These are phyloP conservation scores for Jatropha podagrica DNA, from an alignment of 441 rosid species.

Conservation along the genomic window DNA sequence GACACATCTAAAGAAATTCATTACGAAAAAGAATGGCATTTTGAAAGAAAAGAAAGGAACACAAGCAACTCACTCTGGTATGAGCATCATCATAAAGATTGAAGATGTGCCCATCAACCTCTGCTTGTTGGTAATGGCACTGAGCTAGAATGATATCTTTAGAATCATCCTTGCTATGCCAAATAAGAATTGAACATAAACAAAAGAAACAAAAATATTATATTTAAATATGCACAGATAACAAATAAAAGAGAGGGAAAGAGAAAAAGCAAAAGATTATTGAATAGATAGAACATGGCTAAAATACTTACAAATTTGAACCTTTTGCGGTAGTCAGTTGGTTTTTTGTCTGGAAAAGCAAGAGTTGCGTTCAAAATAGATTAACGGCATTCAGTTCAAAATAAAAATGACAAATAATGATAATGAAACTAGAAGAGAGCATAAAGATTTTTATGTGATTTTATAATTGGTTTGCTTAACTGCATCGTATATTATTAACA, in stretches of 20 bases:
- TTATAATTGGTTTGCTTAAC: too few relatives aligned
- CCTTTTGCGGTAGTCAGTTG: neutral
- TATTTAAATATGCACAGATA: neutral
- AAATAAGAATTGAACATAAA: neutral
- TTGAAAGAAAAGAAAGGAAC: neutral
- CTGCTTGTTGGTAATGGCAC: conserved; percentile 39
- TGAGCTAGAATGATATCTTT: conserved; percentile 40
- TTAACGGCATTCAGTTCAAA: too few relatives aligned
- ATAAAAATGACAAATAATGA: too few relatives aligned
- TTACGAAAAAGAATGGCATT: neutral
- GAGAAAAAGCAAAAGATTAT: neutral
- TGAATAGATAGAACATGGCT: neutral
- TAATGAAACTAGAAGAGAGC: too few relatives aligned
- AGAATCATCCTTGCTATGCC: conserved; percentile 28
- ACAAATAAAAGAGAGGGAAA: neutral
- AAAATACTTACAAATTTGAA: conserved; percentile 29
- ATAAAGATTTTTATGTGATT: too few relatives aligned
- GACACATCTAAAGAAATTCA: neutral
- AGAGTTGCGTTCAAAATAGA: neutral
- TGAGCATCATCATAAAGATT: conserved; percentile 57
- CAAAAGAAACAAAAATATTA: neutral
- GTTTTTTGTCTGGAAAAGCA: conserved; percentile 20
- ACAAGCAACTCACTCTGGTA: conserved; percentile 38
- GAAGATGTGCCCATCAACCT: conserved; percentile 43
- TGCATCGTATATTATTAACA: too few relatives aligned